Percentiles rank a stretch among this genome's conserved stretches.
Conservation (phyloP, 208 protist species). For the Leishmania braziliensis region DNA sequence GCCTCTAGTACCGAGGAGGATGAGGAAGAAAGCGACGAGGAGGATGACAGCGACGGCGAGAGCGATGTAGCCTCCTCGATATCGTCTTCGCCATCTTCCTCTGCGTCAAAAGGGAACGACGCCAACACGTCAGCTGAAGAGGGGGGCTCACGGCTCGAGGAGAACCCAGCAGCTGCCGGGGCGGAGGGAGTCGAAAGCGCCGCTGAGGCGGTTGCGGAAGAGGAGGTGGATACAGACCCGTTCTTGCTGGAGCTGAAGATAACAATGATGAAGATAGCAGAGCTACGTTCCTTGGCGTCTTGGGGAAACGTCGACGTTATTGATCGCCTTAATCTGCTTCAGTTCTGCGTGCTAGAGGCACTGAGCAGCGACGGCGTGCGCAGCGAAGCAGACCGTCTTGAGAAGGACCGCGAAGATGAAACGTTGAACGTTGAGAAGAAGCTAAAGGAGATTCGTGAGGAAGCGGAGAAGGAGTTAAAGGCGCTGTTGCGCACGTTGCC, state of each 20-base stretch:
- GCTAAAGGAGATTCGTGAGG: conserved; percentile 69
- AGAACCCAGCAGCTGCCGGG: conserved; percentile 5
- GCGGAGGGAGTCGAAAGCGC: conserved; percentile 13
- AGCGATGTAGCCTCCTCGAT: background rate
- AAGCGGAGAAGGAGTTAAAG: conserved; percentile 79
- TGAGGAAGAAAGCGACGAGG: conserved; percentile 31
- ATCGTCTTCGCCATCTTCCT: background rate
- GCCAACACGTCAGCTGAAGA: conserved; percentile 20
- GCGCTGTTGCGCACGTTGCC: conserved; percentile 47
- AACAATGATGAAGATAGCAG: conserved; percentile 63
- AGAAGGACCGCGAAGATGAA: conserved; percentile 56
- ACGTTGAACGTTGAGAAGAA: conserved; percentile 49
- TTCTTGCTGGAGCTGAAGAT: conserved; percentile 54
- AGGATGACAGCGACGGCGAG: conserved; percentile 23
- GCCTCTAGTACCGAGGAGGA: conserved; percentile 15
- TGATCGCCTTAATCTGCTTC: conserved; percentile 80
- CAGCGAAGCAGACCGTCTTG: conserved; percentile 60
- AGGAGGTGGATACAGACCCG: conserved; percentile 29
- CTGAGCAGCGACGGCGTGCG: conserved; percentile 52
- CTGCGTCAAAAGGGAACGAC: background rate
- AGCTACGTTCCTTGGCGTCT: conserved; percentile 61
- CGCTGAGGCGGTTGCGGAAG: background rate
- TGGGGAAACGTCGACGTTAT: conserved; percentile 83
- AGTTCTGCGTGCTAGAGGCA: conserved; percentile 72
- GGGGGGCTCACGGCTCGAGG: background rate